Conservation (phyloP, 2,329 filamentous ascomycete species). For the Neurospora crassa region DNA sequence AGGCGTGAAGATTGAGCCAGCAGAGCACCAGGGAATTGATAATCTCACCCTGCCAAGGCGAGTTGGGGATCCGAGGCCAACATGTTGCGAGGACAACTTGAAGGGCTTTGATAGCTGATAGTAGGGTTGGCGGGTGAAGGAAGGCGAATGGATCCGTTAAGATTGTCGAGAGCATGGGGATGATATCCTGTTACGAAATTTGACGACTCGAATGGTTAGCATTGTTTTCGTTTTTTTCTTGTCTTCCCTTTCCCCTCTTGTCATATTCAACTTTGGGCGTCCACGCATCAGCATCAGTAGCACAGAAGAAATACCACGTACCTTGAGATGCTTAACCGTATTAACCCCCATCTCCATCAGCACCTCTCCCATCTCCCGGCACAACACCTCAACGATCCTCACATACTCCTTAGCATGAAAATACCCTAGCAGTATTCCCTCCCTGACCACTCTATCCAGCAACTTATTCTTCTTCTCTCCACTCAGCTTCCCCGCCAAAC, state of each 20-base stretch:
- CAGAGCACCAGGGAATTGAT: conserved; percentile 51
- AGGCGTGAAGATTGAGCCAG: conserved; percentile 47
- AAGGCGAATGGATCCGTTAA: conserved; percentile 61
- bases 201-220: background rate
- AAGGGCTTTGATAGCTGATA: conserved; percentile 42
- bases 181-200: conserved; percentile 39
- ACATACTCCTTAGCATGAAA: conserved; percentile 51
- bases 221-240: background rate
- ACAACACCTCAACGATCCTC: conserved; percentile 45
- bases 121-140: conserved; percentile 42
- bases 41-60: conserved; percentile 52
- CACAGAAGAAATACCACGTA: conserved; percentile 19
- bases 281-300: background rate
- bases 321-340: conserved; percentile 58
- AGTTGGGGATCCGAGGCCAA: conserved; percentile 55
- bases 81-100: conserved; percentile 50
- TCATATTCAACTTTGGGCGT: background rate
- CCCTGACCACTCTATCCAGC: conserved; percentile 45
- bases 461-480: conserved; percentile 23
- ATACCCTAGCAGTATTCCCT: conserved; percentile 45
- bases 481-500: conserved; percentile 38
- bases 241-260: no score
- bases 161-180: conserved; percentile 56
- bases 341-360: conserved; percentile 50
- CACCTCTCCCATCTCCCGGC: conserved; percentile 38